Percentiles rank a stretch among this genome's conserved stretches.
These are phyloP conservation scores for Russula ochroleuca DNA, from an alignment of 768 basidiomycete species.

Conservation along the genomic window DNA sequence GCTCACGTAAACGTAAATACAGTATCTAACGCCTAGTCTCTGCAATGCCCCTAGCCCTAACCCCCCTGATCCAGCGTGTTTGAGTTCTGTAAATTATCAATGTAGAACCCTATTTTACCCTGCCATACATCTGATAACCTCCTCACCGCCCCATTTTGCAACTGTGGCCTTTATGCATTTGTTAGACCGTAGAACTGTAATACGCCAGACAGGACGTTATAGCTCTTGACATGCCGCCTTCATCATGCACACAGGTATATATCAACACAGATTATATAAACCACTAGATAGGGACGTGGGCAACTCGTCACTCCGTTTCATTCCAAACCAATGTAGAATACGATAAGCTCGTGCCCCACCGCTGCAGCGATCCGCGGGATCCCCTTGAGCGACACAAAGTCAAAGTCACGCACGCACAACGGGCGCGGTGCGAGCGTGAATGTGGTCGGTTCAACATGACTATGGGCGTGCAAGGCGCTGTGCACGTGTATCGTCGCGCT, in stretches of 20 bases:
- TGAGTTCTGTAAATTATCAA: constrained; percentile 19
- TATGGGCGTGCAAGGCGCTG: constrained; percentile 49
- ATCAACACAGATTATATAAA: not conserved
- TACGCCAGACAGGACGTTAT: not conserved
- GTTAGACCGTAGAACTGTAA: not conserved
- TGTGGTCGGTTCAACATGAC: constrained; percentile 58
- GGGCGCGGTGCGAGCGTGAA: constrained; percentile 59
- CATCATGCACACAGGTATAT: not conserved
- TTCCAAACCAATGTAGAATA: constrained; percentile 65
- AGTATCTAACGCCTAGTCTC: constrained; percentile 9
- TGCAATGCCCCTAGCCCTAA: constrained; percentile 7
- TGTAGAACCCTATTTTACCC: constrained; percentile 20
- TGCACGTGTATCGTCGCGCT: constrained; percentile 64
- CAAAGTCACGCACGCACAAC: constrained; percentile 66
- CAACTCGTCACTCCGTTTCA: constrained; percentile 29
- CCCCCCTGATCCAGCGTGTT: constrained; percentile 5
- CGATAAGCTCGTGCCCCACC: constrained; percentile 51
- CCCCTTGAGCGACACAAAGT: constrained; percentile 59
- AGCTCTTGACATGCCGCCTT: not conserved
- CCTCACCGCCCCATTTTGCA: not conserved
- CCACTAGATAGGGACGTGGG: not conserved
- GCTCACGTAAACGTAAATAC: constrained; percentile 2
- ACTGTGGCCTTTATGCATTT: not conserved
- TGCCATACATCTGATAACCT: not conserved
- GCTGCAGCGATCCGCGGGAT: constrained; percentile 67